Evolutionary conservation across 176 grass and related monocot genomes (phyloP).

Genomic region (Raddia distichophylla): DNA sequence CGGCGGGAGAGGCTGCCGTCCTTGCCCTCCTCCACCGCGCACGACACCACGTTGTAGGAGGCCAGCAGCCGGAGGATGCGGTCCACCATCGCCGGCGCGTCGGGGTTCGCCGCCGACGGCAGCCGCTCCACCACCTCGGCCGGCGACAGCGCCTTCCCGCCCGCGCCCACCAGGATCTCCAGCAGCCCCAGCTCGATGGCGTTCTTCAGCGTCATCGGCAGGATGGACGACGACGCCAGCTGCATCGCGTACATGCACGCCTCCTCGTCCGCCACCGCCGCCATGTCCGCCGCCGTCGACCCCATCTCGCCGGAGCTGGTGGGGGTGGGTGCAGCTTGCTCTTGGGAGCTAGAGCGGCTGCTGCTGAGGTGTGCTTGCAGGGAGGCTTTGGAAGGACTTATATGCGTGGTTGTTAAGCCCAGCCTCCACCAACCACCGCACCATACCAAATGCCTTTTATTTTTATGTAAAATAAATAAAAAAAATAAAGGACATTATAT

Average conservation of each 20-base stretch:
- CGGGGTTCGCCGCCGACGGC: conserved; percentile 44
- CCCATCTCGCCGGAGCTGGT: conserved; percentile 47
- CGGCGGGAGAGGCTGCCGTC: conserved; percentile 48
- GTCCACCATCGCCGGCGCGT: conserved; percentile 80
- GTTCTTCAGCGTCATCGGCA: conserved; percentile 95
- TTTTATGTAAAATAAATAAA: no score
- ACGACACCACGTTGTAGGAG: conserved; percentile 66
- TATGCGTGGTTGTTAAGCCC: conserved; percentile 8
- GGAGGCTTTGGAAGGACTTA: conserved; percentile 25
- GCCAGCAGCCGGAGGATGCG: conserved; percentile 84
- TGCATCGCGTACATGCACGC: conserved; percentile 88
- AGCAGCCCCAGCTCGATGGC: conserved; percentile 89
- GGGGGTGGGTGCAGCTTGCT: neutral
- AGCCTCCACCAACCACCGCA: conserved; percentile 56
- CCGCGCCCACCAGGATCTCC: conserved; percentile 50
- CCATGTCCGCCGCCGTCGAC: conserved; percentile 40
- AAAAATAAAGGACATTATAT: no score
- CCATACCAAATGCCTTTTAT: conserved; percentile 20
- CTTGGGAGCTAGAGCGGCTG: neutral
- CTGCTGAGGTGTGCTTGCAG: conserved; percentile 1
- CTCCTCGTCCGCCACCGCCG: conserved; percentile 66
- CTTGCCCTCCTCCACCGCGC: conserved; percentile 49
- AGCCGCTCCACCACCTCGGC: conserved; percentile 63
- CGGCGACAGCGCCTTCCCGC: conserved; percentile 45
- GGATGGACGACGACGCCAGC: conserved; percentile 81